Conservation (phyloP, 805 yeast species). For the Candida hispaniensis region DNA sequence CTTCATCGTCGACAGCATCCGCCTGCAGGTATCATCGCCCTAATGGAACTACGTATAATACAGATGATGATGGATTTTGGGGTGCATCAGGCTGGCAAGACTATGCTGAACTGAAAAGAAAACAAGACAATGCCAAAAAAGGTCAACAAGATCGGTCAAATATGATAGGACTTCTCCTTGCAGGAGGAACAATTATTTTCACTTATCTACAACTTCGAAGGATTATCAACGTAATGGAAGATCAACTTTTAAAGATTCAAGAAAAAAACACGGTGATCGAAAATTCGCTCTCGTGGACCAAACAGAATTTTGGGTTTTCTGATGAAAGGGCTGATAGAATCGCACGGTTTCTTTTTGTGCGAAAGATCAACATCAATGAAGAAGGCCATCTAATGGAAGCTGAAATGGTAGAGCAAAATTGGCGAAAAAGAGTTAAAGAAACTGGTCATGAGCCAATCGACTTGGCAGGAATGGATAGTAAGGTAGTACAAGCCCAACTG, state of each 20-base stretch:
- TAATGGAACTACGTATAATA: constrained; percentile 7
- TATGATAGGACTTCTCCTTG: constrained; percentile 9
- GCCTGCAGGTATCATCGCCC: too few relatives aligned
- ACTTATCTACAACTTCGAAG: constrained; percentile 10
- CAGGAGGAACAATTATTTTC: constrained; percentile 1
- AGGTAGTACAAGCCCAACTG: too few relatives aligned
- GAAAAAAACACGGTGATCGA: constrained; percentile 12
- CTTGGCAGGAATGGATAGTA: too few relatives aligned
- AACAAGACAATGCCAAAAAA: constrained; percentile 2
- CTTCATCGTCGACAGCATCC: too few relatives aligned
- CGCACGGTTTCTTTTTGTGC: constrained; percentile 6
- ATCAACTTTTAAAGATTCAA: constrained; percentile 10
- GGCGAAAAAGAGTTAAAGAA: constrained; percentile 11
- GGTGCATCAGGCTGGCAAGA: constrained; percentile 15
- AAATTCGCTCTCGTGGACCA: constrained; percentile 6
- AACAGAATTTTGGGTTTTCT: constrained; percentile 6
- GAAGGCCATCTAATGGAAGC: constrained; percentile 14
- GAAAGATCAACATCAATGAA: constrained; percentile 9
- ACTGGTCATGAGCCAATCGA: too few relatives aligned
- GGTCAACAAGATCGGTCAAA: constrained; percentile 5
- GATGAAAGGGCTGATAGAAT: constrained; percentile 11
- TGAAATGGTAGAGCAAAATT: constrained; percentile 10
- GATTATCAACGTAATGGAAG: constrained; percentile 11
- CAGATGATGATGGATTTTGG: constrained; percentile 7
- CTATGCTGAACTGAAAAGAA: constrained; percentile 7